Percentiles rank a stretch among this genome's conserved stretches.
These are phyloP conservation scores for Biancaea sappan DNA, from an alignment of 306 rosid species.

Conservation along the genomic window DNA sequence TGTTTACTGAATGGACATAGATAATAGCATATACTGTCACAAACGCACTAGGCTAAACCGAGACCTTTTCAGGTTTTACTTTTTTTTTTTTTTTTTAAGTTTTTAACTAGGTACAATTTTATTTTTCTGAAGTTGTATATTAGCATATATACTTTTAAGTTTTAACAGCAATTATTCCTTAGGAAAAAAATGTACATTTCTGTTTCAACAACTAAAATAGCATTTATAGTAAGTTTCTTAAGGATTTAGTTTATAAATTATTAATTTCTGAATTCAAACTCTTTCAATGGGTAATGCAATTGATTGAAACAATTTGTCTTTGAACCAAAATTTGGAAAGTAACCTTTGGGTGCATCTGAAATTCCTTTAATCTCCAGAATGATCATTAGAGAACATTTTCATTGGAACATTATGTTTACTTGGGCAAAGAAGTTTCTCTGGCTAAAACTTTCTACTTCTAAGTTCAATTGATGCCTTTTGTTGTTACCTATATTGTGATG, in stretches of 20 bases:
- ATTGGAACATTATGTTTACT: background rate
- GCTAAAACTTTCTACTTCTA: conserved; percentile 28
- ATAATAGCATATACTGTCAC: background rate
- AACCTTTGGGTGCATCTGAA: conserved; percentile 10
- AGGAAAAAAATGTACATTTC: background rate
- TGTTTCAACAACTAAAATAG: background rate
- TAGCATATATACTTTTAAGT: background rate
- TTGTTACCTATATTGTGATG: conserved; percentile 26
- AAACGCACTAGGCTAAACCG: background rate
- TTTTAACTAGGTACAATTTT: background rate
- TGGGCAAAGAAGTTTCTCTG: conserved; percentile 13
- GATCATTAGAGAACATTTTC: conserved; percentile 12
- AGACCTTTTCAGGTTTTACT: background rate
- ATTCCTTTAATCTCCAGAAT: background rate
- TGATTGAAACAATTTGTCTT: conserved; percentile 1
- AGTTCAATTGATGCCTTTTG: conserved; percentile 22
- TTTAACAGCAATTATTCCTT: background rate
- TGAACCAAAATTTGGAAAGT: conserved; percentile 14
- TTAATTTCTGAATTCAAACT: background rate
- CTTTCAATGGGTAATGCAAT: background rate
- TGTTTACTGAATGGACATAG: background rate
- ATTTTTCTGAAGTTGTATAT: background rate
- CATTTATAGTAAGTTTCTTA: background rate
- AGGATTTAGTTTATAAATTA: conserved; percentile 24
- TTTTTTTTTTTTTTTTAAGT: background rate